Evolutionary conservation across 108 stramenopile genomes (phyloP).

Genomic region (Mediolabrus comicus): DNA sequence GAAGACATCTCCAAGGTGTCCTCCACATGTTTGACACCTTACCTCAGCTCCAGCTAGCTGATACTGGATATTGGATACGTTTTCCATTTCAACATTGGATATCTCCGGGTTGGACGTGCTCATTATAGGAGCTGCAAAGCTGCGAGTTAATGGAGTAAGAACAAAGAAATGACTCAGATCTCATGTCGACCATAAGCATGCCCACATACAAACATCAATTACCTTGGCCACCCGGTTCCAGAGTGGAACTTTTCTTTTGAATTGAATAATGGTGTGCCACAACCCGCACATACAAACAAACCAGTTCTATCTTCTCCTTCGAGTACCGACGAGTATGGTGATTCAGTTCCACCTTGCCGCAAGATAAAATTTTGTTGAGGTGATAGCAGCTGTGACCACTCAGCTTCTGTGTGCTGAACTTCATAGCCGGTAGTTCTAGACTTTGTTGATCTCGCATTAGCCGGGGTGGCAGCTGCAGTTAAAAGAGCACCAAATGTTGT

Average conservation of each 20-base stretch:
- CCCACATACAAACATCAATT: background rate
- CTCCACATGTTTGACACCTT: slow-evolving; percentile 80
- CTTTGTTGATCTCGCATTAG: slow-evolving; percentile 16
- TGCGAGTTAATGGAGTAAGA: background rate
- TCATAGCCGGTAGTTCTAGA: slow-evolving; percentile 33
- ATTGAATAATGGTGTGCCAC: slow-evolving; percentile 78
- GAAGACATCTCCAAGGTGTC: slow-evolving; percentile 90
- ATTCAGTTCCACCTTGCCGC: slow-evolving; percentile 75
- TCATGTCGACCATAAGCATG: background rate
- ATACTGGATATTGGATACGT: slow-evolving; percentile 52
- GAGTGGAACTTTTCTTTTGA: slow-evolving; percentile 59
- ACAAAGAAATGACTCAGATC: background rate
- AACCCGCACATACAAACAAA: slow-evolving; percentile 77
- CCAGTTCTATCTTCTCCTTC: slow-evolving; percentile 71
- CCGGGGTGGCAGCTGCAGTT: slow-evolving; percentile 6
- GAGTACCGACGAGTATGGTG: slow-evolving; percentile 65
- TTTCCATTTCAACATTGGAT: slow-evolving; percentile 74
- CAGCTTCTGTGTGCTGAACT: slow-evolving; percentile 60
- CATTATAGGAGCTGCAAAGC: slow-evolving; percentile 50
- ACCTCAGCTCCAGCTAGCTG: slow-evolving; percentile 77
- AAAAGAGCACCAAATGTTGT: slow-evolving; percentile 12
- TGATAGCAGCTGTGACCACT: slow-evolving; percentile 65
- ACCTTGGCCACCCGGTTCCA: background rate
- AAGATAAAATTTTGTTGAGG: slow-evolving; percentile 67
- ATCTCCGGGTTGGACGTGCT: slow-evolving; percentile 18